Base-by-base conservation (phyloP, 805 yeast genomes). In the Huiozyma sinensis region DNA sequence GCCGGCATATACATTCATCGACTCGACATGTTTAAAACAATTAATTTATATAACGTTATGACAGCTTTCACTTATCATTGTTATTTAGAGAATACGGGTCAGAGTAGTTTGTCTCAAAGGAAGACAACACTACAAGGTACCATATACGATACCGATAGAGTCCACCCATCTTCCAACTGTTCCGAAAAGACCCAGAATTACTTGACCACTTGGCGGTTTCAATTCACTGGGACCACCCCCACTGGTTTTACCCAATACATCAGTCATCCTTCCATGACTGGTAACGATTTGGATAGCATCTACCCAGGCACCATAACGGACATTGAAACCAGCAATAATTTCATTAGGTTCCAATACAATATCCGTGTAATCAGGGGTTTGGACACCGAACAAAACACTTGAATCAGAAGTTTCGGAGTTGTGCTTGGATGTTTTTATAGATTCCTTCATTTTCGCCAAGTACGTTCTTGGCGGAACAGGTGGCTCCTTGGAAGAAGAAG, bases 251-350 rank as follows among this genome's bases (percentile, higher is more conserved):
- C 97, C 97, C 51, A 67, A 74, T 70, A 76, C 63, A 1, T 70
- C 71, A 35, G 82, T 74, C 1, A 67, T 53, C 47, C 79, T 68
- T 1, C 82, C 83, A 4, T 57, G 57, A 45, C 65, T 67, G 2
- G 95, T 83, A 13, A 78, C 69, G 32, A 92, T 66, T 57, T 84
- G 92, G 24, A 86, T 66, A 1, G 82, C 95, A 67, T 92, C 97
- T 5, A 92, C 69, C 97, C 97, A 92, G 1, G 71, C 78, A 8
- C 97, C 97, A 36, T 77, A 69, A 50, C 95, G 70, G 39, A 87
- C 65, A 37, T 72, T 69, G 44, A 89, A 66, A 28, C 81, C 82
- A 3, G 69, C 59, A 6, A 90, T 66, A 7, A 50, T 46, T 57
- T 90, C 95, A 39, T 78, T 84, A 0, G 59, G 60, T 3, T 66